Conservation (phyloP, 805 yeast species). For the Zygoascus flipseniorum region DNA sequence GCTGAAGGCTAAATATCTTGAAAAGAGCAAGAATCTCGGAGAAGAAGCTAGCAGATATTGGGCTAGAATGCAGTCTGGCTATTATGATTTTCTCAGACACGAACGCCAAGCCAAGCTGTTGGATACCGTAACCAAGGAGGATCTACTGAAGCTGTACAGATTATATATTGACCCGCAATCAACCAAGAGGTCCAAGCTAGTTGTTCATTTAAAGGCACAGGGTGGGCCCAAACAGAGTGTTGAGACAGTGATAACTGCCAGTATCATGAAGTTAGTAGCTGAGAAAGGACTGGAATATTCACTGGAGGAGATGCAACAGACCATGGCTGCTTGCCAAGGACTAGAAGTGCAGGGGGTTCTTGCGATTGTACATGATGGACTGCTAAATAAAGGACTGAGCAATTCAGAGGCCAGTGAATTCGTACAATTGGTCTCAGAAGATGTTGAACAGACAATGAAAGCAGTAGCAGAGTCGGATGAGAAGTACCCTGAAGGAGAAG, state of each 20-base stretch:
- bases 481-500: slow-evolving; percentile 42
- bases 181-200: slow-evolving; percentile 34
- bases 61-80: slow-evolving; percentile 63
- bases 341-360: slow-evolving; percentile 5
- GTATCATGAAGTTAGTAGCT: slow-evolving; percentile 11
- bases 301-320: slow-evolving; percentile 8
- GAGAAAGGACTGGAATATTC: slow-evolving; percentile 7
- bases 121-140: slow-evolving; percentile 43
- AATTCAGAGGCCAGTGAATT: slow-evolving; percentile 6
- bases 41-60: slow-evolving; percentile 69
- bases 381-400: slow-evolving; percentile 2
- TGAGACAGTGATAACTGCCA: slow-evolving; percentile 6
- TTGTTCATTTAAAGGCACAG: slow-evolving; percentile 60
- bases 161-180: slow-evolving; percentile 34
- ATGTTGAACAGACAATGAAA: not conserved
- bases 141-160: slow-evolving; percentile 49
- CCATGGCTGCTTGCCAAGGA: slow-evolving; percentile 6
- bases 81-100: slow-evolving; percentile 61
- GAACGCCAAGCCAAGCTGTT: slow-evolving; percentile 50
- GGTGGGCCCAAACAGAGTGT: slow-evolving; percentile 6
- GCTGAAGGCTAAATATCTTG: slow-evolving; percentile 53
- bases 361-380: slow-evolving; percentile 2
- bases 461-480: slow-evolving; percentile 8
- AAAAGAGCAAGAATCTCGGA: slow-evolving; percentile 64
- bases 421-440: slow-evolving; percentile 1